These are phyloP conservation scores for Coemansia sp. DNA, from an alignment of 192 early-diverging fungal species.

Conservation along the genomic window DNA sequence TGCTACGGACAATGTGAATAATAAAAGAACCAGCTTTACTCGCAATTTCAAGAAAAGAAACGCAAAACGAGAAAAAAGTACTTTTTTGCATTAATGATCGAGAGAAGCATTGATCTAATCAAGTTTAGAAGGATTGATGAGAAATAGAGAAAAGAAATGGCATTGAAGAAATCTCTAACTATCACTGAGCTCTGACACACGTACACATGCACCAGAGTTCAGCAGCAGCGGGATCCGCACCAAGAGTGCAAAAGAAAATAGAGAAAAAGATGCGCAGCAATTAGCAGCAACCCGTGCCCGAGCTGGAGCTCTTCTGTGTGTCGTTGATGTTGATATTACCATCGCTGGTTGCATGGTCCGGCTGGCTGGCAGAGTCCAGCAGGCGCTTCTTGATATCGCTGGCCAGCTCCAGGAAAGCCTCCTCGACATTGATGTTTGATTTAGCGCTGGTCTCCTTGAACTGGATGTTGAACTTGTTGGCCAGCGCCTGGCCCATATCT, in stretches of 20 bases:
- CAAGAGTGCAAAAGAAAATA: background rate
- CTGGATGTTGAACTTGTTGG: conserved; percentile 91
- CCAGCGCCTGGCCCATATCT: conserved; percentile 93
- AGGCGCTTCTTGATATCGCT: conserved; percentile 98
- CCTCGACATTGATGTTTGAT: conserved; percentile 95
- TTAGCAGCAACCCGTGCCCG: conserved; percentile 44
- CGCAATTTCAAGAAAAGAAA: too few species aligned
- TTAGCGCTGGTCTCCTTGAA: conserved; percentile 99
- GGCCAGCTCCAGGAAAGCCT: conserved; percentile 95
- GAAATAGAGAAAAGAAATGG: background rate
- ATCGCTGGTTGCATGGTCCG: conserved; percentile 25
- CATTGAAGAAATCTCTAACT: background rate
- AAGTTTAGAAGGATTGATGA: background rate
- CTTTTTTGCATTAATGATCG: too few species aligned
- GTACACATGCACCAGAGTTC: background rate
- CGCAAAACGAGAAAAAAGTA: too few species aligned
- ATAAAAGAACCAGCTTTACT: background rate
- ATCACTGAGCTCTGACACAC: background rate
- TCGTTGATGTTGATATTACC: conserved; percentile 44
- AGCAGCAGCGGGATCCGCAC: conserved; percentile 1
- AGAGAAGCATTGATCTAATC: too few species aligned
- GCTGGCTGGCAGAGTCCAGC: conserved; percentile 74
- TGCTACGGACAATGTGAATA: background rate
- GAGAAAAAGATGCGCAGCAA: conserved; percentile 2
- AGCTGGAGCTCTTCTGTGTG: conserved; percentile 32